Base-by-base conservation (phyloP, 176 grass and related monocot genomes). In the Bothriochloa decipiens region DNA sequence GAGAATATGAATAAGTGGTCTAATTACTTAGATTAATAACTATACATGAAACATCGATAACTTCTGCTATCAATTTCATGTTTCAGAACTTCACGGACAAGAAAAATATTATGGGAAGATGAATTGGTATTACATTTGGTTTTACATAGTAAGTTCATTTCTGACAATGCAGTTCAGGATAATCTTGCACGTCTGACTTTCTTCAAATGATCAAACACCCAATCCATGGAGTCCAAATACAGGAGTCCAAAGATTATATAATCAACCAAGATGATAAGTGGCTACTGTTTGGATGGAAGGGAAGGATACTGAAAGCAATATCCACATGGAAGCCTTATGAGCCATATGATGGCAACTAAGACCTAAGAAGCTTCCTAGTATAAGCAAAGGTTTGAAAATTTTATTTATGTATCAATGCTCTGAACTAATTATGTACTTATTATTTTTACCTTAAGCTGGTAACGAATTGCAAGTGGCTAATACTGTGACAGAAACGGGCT, bases 231-330 rank as follows among this genome's bases (percentile, higher is more conserved):
- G 13, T 68, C 25, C 47, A 68, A 16, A 11, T 8, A 70, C 11
- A 75, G n/a, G n/a, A n/a, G n/a, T n/a, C n/a, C 65, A 82, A 70
- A 47, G 85, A 87, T 57, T 87, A 27, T 36, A 4, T 70, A 5
- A n/a, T 87, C 20, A 9, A 63, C 4, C 27, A 50, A 69, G 79
- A 87, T 70, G 86, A 87, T 77, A 72, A 70, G 22, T 87, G 80
- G 79, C 79, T 87, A 47, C 29, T 82, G 5, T 3, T 82, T 22
- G 86, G 79, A 58, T 87, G 86, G 86, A 87, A 87, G 15, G 86
- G 86, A 39, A 87, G 50, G 50, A 70, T 87, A 70, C 13, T 70
- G 36, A 39, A 49, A 15, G 86, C 72, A 62, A 69, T 82, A 49
- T 76, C 86, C 49, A 82, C 86, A 25, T 87, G 86, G 86, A 70